These are phyloP conservation scores for Extremus antarcticus DNA, from an alignment of 495 filamentous ascomycete genomes.

Conservation along the genomic window DNA sequence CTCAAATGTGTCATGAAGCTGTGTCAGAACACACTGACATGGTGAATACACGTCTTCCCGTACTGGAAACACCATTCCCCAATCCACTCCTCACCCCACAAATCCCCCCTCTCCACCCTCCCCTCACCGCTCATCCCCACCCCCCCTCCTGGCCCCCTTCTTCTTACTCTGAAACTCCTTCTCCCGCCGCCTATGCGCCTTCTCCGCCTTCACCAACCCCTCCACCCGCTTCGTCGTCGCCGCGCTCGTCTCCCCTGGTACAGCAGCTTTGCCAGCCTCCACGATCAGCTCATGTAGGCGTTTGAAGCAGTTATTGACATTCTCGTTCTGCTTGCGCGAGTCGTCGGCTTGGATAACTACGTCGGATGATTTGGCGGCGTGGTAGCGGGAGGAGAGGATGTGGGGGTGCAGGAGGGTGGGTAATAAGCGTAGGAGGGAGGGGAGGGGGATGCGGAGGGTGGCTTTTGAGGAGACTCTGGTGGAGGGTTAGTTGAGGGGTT, in stretches of 20 bases:
- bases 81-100: too few relatives aligned
- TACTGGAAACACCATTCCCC: too few relatives aligned
- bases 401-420: conserved; percentile 56
- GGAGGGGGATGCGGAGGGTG: conserved; percentile 54
- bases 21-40: too few relatives aligned
- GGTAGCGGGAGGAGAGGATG: conserved; percentile 59
- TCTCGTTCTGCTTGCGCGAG: conserved; percentile 52
- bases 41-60: too few relatives aligned
- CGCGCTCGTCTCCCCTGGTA: conserved; percentile 56
- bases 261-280: conserved; percentile 38
- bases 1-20: too few relatives aligned
- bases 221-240: conserved; percentile 49
- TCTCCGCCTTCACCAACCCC: conserved; percentile 58
- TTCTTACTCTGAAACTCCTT: conserved; percentile 77
- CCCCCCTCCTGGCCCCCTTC: conserved; percentile 56
- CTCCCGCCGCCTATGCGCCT: conserved; percentile 52
- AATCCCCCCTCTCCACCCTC: neutral
- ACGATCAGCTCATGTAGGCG: conserved; percentile 50
- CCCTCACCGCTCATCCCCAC: conserved; percentile 5
- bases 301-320: conserved; percentile 52
- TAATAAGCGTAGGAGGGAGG: conserved; percentile 47
- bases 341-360: conserved; percentile 60
- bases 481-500: neutral
- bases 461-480: conserved; percentile 79
- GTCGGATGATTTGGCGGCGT: conserved; percentile 49